These are phyloP conservation scores for Hyaloperonospora arabidopsidis DNA, from an alignment of 352 stramenopile genomes.

Conservation along the genomic window DNA sequence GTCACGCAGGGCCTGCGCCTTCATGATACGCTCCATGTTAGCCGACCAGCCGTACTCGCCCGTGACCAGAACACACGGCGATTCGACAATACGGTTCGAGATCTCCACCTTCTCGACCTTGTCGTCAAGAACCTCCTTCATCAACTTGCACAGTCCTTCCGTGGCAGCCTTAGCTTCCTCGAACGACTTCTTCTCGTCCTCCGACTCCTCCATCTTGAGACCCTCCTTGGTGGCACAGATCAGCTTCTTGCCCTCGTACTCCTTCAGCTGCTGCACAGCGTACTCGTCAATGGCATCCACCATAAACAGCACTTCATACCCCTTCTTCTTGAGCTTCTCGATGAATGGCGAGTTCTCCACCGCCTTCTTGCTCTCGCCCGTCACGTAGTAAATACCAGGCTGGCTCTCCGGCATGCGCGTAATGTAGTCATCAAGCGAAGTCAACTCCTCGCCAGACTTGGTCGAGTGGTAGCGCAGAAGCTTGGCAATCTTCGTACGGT, in stretches of 20 bases:
- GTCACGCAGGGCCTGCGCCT: constrained; percentile 98
- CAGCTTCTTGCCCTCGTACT: constrained; percentile 99
- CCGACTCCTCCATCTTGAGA: constrained; percentile 92
- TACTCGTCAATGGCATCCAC: constrained; percentile 99
- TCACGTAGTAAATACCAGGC: constrained; percentile 99
- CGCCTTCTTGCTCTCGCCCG: constrained; percentile 97
- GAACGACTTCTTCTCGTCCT: constrained; percentile 98
- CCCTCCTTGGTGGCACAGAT: constrained; percentile 97
- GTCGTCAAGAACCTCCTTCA: constrained; percentile 99
- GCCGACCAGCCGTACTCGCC: constrained; percentile 99
- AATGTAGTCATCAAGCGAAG: constrained; percentile 98
- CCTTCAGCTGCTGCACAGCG: constrained; percentile 98
- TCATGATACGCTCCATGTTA: constrained; percentile 99
- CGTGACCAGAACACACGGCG: constrained; percentile 97
- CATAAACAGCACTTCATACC: constrained; percentile 99
- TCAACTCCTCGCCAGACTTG: constrained; percentile 96
- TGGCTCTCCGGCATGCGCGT: constrained; percentile 93
- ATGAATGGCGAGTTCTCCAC: constrained; percentile 99
- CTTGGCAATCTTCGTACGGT: constrained; percentile 99
- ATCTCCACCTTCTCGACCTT: constrained; percentile 99
- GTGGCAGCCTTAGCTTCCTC: constrained; percentile 98
- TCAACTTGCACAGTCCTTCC: constrained; percentile 97
- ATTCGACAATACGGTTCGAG: constrained; percentile 98
- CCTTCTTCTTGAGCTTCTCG: constrained; percentile 99
- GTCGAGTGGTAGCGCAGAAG: constrained; percentile 98